A percentile compares a stretch with the other conserved stretches of the same genome.
Conservation (phyloP, 345 rosid genomes). For the Reutealis trisperma region DNA sequence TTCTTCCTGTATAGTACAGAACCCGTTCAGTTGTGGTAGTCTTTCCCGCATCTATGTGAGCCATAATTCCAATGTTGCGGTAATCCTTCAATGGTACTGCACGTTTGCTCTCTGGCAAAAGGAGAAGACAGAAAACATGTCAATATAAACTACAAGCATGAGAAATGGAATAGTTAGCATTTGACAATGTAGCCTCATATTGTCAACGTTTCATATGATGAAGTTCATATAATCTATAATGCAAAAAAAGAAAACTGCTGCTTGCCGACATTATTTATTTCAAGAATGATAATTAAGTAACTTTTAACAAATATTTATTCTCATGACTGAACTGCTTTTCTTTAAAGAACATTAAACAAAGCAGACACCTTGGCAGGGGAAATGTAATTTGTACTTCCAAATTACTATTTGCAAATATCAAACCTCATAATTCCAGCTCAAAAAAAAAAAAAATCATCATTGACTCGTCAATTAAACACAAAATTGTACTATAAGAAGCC, state of each 20-base stretch:
- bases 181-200: not conserved
- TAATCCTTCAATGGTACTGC: conserved; percentile 75
- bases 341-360: not conserved
- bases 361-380: conserved; percentile 1
- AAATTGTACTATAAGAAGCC: not conserved
- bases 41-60: conserved; percentile 99
- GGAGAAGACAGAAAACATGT: conserved; percentile 14
- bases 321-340: not conserved
- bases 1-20: conserved; percentile 87
- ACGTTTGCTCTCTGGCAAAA: conserved; percentile 57
- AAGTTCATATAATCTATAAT: not conserved
- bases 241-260: not conserved
- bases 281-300: not conserved
- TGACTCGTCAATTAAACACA: not conserved
- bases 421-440: not conserved
- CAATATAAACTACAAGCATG: not conserved
- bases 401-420: not conserved
- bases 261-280: too few relatives aligned
- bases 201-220: too few relatives aligned
- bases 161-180: conserved; percentile 7
- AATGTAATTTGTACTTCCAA: not conserved
- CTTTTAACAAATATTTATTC: not conserved
- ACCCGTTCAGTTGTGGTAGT: conserved; percentile 92
- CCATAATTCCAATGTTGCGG: conserved; percentile 96
- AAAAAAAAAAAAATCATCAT: not conserved